Evolutionary conservation across 208 protist species (phyloP).

Genomic region (Naegleria gruberi): DNA sequence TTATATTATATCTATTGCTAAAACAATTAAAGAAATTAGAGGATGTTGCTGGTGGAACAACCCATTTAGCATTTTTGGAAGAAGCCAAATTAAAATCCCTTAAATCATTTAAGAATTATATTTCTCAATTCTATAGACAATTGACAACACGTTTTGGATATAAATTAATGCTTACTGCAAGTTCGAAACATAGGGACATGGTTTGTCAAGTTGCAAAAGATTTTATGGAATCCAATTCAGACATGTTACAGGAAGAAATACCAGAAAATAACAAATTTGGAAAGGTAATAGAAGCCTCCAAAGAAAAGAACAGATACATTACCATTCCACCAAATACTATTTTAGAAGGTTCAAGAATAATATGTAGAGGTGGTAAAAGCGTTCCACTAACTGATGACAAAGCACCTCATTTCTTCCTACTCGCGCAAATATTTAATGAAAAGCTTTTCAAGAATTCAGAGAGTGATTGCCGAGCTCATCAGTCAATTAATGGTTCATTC

Average conservation of each 20-base stretch:
- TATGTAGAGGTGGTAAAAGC: neutral
- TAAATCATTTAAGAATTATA: neutral
- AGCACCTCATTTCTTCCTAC: neutral
- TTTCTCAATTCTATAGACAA: neutral
- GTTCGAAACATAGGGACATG: neutral
- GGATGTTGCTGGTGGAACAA: neutral
- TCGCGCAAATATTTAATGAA: neutral
- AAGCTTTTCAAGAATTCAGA: neutral
- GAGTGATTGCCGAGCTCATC: neutral
- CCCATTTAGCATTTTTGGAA: neutral
- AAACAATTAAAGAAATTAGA: neutral
- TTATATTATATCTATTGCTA: neutral
- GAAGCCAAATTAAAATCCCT: neutral
- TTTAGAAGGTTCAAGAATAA: neutral
- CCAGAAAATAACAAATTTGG: neutral
- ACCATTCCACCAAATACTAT: neutral
- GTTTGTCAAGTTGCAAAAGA: neutral
- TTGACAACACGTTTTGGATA: neutral
- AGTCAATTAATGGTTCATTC: neutral
- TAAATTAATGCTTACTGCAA: neutral
- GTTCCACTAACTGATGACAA: neutral
- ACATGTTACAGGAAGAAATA: neutral
- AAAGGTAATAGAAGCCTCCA: neutral
- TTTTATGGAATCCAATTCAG: neutral
- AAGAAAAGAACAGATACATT: neutral